Percentiles rank a stretch among this genome's conserved stretches.
These are phyloP conservation scores for Ilex paraguariensis DNA, from an alignment of 305 asterid genomes.

Conservation along the genomic window DNA sequence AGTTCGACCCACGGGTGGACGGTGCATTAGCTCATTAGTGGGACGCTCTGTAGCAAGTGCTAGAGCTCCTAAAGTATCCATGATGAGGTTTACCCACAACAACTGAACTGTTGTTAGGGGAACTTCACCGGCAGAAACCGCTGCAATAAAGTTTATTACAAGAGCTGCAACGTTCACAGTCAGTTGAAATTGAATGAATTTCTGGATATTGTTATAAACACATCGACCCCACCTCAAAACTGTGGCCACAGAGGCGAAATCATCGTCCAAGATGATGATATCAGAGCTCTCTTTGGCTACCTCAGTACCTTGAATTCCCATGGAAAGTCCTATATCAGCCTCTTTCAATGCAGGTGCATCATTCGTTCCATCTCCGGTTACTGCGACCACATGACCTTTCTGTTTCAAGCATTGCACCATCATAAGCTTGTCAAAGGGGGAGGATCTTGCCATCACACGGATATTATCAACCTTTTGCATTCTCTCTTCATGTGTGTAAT, in stretches of 20 bases:
- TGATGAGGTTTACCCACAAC: slow-evolving; percentile 6
- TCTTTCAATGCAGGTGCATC: slow-evolving; percentile 56
- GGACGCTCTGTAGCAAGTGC: slow-evolving; percentile 6
- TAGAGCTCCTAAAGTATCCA: slow-evolving; percentile 1
- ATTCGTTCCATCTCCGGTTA: slow-evolving; percentile 48
- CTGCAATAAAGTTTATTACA: slow-evolving; percentile 2
- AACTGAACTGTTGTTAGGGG: slow-evolving; percentile 3
- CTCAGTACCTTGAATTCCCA: slow-evolving; percentile 53
- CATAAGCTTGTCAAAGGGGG: slow-evolving; percentile 39
- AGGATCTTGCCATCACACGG: slow-evolving; percentile 51
- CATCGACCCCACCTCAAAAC: slow-evolving; percentile 5
- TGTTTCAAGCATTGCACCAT: slow-evolving; percentile 41
- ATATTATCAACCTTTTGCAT: slow-evolving; percentile 24
- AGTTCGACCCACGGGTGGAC: slow-evolving; percentile 3
- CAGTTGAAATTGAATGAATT: slow-evolving; percentile 9
- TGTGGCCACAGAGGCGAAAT: slow-evolving; percentile 1
- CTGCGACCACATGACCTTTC: slow-evolving; percentile 54
- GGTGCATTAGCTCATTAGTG: slow-evolving; percentile 1
- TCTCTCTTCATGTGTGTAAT: slow-evolving; percentile 32
- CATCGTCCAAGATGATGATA: slow-evolving; percentile 4
- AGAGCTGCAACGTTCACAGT: slow-evolving; percentile 7
- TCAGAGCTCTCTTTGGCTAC: slow-evolving; percentile 6
- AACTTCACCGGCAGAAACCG: slow-evolving; percentile 4
- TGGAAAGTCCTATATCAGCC: slow-evolving; percentile 45
- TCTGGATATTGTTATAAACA: slow-evolving; percentile 5